These are phyloP conservation scores for Aegilops umbellulata DNA, from an alignment of 176 grass and related monocot species.

Conservation along the genomic window DNA sequence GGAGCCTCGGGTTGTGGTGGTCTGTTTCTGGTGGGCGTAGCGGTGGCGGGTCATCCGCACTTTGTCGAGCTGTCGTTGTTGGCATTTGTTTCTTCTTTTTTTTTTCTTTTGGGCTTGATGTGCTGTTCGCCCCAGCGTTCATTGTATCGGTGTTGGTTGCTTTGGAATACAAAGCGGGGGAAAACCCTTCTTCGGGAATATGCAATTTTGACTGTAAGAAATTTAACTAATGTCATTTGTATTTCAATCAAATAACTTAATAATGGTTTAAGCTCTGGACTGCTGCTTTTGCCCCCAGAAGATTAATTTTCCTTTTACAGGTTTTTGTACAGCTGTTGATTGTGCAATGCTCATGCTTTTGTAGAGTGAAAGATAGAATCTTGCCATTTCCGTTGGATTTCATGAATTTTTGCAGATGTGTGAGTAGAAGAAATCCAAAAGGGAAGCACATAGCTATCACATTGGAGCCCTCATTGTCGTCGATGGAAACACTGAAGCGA, in stretches of 20 bases:
- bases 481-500: not conserved
- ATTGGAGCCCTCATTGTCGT: not conserved
- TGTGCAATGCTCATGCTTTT: not conserved
- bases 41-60: too few relatives aligned
- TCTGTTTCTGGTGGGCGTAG: too few relatives aligned
- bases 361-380: not conserved
- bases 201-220: not conserved
- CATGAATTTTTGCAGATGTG: not conserved
- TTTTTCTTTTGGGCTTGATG: too few relatives aligned
- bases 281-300: not conserved
- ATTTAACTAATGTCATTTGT: not conserved
- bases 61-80: too few relatives aligned
- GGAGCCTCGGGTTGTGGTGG: too few relatives aligned
- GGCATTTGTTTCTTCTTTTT: too few relatives aligned
- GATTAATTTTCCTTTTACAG: not conserved
- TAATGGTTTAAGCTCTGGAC: not conserved
- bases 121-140: too few relatives aligned
- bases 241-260: not conserved
- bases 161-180: too few relatives aligned
- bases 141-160: too few relatives aligned
- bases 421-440: not conserved
- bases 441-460: not conserved
- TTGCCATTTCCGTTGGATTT: not conserved
- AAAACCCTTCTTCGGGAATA: too few relatives aligned
- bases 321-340: not conserved